These are phyloP conservation scores for Cladorrhinum samala DNA, from an alignment of 495 filamentous ascomycete species.

Conservation along the genomic window DNA sequence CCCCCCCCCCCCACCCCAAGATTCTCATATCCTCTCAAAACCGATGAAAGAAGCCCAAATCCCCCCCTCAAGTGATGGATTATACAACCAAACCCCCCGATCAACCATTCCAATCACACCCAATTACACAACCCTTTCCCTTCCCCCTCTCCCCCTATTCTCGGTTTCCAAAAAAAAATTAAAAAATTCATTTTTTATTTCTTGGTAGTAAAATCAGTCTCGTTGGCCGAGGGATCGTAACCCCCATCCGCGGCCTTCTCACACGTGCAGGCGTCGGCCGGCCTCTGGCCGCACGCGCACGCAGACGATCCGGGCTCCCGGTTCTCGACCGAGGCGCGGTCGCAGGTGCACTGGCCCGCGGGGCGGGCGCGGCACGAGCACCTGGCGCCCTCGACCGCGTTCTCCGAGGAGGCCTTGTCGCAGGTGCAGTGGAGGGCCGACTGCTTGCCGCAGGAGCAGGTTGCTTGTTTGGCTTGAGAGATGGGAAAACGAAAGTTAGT, in stretches of 20 bases:
- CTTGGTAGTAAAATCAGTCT: conserved; percentile 79
- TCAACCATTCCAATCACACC: too few relatives aligned
- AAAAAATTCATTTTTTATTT: conserved; percentile 31
- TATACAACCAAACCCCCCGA: too few relatives aligned
- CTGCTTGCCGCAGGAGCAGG: conserved; percentile 85
- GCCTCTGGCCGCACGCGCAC: conserved; percentile 74
- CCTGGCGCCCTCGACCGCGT: conserved; percentile 60
- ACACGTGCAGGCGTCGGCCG: conserved; percentile 74
- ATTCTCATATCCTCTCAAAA: too few relatives aligned
- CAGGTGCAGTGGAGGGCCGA: conserved; percentile 81
- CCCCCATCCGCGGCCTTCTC: conserved; percentile 59
- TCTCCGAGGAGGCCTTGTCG: conserved; percentile 71
- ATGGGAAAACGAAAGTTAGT: too few relatives aligned
- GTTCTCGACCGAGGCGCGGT: conserved; percentile 70
- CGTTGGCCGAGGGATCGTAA: conserved; percentile 45
- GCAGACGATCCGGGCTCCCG: conserved; percentile 40
- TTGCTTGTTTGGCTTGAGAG: conserved; percentile 53
- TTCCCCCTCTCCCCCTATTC: too few relatives aligned
- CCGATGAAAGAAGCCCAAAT: too few relatives aligned
- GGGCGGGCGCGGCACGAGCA: conserved; percentile 79
- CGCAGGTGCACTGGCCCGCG: conserved; percentile 76
- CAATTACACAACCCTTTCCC: too few relatives aligned
- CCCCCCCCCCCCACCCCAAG: too few relatives aligned
- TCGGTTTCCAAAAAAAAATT: background rate
- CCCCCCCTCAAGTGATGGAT: too few relatives aligned